Conservation (phyloP, 169 alveolate genomes). For the Perkinsus chesapeaki region DNA sequence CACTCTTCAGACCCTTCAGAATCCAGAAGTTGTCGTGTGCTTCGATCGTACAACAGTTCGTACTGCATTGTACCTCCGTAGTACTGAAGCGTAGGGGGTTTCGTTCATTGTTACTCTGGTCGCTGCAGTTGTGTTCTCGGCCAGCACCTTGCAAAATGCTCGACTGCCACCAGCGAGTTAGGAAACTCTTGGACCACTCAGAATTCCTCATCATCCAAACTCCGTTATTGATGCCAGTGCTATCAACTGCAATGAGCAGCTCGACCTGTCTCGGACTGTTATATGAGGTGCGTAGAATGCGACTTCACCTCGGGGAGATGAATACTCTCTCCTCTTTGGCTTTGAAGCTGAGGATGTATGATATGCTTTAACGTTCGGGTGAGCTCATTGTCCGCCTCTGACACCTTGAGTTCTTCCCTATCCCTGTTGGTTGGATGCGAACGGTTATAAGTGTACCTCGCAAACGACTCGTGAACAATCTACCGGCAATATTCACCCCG, state of each 20-base stretch:
- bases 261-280: not conserved
- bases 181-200: not conserved
- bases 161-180: slow-evolving; percentile 10
- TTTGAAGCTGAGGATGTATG: not conserved
- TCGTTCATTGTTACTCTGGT: not conserved
- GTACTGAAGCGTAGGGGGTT: not conserved
- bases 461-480: not conserved
- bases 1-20: not conserved
- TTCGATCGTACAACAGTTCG: not conserved
- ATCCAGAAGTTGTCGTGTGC: not conserved
- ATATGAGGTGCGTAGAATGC: too few species aligned
- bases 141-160: not conserved
- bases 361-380: not conserved
- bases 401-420: not conserved
- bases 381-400: not conserved
- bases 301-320: too few species aligned
- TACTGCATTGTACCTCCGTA: not conserved
- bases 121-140: slow-evolving; percentile 12
- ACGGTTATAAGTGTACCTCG: not conserved
- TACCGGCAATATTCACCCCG: too few species aligned
- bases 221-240: slow-evolving; percentile 10
- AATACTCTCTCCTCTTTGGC: not conserved
- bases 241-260: slow-evolving; percentile 6
- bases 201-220: slow-evolving; percentile 7
- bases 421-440: not conserved